These are phyloP conservation scores for Pachysolen tannophilus DNA, from an alignment of 805 yeast genomes.

Conservation along the genomic window DNA sequence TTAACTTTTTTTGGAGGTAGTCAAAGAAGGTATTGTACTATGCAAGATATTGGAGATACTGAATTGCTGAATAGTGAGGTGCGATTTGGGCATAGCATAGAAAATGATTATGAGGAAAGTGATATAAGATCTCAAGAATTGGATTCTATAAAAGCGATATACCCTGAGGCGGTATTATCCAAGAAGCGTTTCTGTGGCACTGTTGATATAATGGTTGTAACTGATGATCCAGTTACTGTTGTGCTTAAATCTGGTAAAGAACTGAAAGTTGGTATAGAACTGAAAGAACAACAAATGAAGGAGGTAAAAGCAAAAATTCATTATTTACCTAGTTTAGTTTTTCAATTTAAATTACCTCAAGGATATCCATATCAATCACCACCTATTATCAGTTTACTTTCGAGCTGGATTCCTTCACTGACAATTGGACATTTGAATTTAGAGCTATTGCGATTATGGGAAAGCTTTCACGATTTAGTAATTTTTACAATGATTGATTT, in stretches of 20 bases:
- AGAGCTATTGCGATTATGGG: constrained; percentile 25
- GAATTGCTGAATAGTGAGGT: no score
- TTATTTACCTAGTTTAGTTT: constrained; percentile 24
- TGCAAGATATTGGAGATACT: no score
- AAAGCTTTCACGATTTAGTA: constrained; percentile 26
- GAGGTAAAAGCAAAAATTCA: no score
- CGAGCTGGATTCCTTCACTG: constrained; percentile 22
- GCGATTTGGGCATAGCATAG: no score
- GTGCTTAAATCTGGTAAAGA: no score
- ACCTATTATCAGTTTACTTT: constrained; percentile 20
- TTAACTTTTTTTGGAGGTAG: no score
- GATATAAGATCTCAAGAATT: constrained; percentile 29
- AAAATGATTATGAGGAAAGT: constrained; percentile 7
- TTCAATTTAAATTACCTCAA: constrained; percentile 24
- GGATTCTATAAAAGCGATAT: constrained; percentile 31
- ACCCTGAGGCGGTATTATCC: constrained; percentile 25
- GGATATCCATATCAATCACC: constrained; percentile 26
- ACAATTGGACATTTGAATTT: constrained; percentile 12
- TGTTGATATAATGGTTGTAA: constrained; percentile 19
- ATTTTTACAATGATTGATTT: constrained; percentile 36
- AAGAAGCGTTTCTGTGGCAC: constrained; percentile 15
- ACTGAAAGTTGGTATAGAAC: no score
- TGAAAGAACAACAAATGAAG: no score
- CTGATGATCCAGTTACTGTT: constrained; percentile 16
- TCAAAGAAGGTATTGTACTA: no score